These are phyloP conservation scores for Boechera stricta DNA, from an alignment of 345 rosid genomes.

Conservation along the genomic window DNA sequence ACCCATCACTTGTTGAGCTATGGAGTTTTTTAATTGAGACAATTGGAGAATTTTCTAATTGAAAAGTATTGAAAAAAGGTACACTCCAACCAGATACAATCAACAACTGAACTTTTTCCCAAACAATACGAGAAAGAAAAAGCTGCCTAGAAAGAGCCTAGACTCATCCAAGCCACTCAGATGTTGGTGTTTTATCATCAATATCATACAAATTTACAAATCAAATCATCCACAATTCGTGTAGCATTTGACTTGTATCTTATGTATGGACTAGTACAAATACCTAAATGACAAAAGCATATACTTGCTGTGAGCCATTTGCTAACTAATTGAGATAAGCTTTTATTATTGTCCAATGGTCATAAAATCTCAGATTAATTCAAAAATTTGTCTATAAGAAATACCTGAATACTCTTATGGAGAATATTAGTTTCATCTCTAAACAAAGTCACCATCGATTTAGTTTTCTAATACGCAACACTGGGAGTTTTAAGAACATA, in stretches of 20 bases:
- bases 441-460: slow-evolving; percentile 25
- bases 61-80: background rate
- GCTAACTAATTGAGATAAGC: background rate
- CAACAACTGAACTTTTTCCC: background rate
- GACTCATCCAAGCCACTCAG: slow-evolving; percentile 24
- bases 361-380: slow-evolving; percentile 15
- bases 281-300: too few species aligned
- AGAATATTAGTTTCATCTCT: slow-evolving; percentile 16
- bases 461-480: slow-evolving; percentile 25
- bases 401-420: slow-evolving; percentile 10
- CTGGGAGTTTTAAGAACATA: slow-evolving; percentile 20
- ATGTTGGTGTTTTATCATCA: background rate
- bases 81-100: background rate
- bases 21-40: background rate
- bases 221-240: background rate
- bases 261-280: too few species aligned
- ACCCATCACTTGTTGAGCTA: background rate
- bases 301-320: slow-evolving; percentile 22
- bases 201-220: background rate
- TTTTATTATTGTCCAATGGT: slow-evolving; percentile 1
- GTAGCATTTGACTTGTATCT: background rate
- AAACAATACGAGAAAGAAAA: slow-evolving; percentile 16
- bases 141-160: slow-evolving; percentile 7
- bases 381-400: background rate
- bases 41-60: background rate